phyloP scores from a whole-genome alignment of 768 basidiomycete genomes.

The Butyriboletus loyo region DNA sequence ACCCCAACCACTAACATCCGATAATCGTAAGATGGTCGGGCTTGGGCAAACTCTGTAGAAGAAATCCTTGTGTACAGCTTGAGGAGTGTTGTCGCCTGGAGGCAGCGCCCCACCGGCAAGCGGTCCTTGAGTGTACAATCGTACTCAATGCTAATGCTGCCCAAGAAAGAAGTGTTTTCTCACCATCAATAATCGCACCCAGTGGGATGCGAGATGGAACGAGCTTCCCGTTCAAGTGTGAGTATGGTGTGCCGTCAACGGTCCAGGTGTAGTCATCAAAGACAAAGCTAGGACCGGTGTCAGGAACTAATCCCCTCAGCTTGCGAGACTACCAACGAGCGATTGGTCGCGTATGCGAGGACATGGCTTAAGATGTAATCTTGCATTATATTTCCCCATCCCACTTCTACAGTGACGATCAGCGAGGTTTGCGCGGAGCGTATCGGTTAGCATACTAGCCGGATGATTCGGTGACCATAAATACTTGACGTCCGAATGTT shows the following conservation, averaged over 20 bases:
- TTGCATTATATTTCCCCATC: background rate
- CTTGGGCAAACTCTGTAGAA: background rate
- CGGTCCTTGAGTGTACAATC: background rate
- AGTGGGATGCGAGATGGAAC: background rate
- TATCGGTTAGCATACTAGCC: background rate
- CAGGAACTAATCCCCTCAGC: background rate
- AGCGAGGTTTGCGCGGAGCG: background rate
- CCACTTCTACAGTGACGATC: background rate
- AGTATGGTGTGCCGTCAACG: background rate
- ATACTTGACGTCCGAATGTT: background rate
- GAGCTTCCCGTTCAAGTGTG: background rate
- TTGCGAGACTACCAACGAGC: background rate
- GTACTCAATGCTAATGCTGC: background rate
- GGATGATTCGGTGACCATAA: background rate
- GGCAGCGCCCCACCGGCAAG: background rate
- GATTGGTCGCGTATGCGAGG: background rate
- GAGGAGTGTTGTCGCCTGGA: background rate
- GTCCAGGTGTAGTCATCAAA: background rate
- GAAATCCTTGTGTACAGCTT: slow-evolving; percentile 1
- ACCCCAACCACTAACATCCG: background rate
- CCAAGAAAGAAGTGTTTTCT: background rate
- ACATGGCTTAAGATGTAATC: background rate
- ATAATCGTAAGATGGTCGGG: background rate
- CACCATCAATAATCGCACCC: background rate
- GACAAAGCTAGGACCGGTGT: background rate